Conservation (phyloP, 371 early-diverging fungal genomes). For the Neoconidiobolus thromboides region DNA sequence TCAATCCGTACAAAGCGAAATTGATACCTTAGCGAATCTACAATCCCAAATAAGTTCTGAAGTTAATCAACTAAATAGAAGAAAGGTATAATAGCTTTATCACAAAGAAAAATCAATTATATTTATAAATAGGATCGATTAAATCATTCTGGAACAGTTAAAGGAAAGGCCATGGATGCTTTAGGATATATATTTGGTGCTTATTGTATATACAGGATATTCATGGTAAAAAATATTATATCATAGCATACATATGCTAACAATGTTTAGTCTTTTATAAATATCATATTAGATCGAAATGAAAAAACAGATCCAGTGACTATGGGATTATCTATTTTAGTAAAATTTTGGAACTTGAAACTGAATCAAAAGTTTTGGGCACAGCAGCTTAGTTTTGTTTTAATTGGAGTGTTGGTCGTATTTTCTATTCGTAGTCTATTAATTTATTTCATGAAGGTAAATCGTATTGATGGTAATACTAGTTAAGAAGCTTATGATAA, state of each 20-base stretch:
- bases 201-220: slow-evolving; percentile 75
- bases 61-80: slow-evolving; percentile 34
- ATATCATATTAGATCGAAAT: slow-evolving; percentile 50
- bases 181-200: slow-evolving; percentile 62
- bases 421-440: slow-evolving; percentile 71
- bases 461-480: background rate
- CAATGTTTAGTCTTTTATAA: slow-evolving; percentile 34
- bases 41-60: slow-evolving; percentile 33
- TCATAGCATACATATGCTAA: too few species aligned
- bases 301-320: slow-evolving; percentile 79
- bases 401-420: slow-evolving; percentile 74
- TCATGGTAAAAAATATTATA: slow-evolving; percentile 25
- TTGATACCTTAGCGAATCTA: slow-evolving; percentile 39
- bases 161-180: slow-evolving; percentile 52
- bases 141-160: slow-evolving; percentile 44
- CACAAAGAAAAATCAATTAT: background rate
- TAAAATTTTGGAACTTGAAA: slow-evolving; percentile 35
- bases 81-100: slow-evolving; percentile 17
- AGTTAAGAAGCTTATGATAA: background rate
- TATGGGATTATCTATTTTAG: slow-evolving; percentile 41
- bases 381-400: slow-evolving; percentile 77
- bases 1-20: slow-evolving; percentile 20
- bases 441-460: slow-evolving; percentile 52
- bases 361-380: slow-evolving; percentile 67
- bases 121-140: slow-evolving; percentile 23